Evolutionary conservation across 495 filamentous ascomycete species (phyloP).

Genomic region (Umbilicaria muhlenbergii): DNA sequence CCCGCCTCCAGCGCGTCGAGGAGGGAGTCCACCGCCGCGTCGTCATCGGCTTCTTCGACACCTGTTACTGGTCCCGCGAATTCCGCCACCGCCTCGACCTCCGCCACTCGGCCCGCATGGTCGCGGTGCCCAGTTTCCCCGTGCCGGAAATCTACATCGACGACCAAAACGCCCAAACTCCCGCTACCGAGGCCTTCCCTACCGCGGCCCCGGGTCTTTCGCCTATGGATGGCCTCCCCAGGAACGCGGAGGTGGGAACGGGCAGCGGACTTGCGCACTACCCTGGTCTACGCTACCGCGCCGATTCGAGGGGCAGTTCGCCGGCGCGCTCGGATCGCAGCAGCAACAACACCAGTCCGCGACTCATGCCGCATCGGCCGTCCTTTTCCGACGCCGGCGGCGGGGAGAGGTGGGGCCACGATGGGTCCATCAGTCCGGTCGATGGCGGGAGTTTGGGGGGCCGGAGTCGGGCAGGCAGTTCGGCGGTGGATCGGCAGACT

Average conservation of each 20-base stretch:
- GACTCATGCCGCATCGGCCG: conserved; percentile 6
- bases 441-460: conserved; percentile 9
- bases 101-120: conserved; percentile 58
- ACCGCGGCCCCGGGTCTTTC: conserved; percentile 2
- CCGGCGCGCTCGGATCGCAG: conserved; percentile 24
- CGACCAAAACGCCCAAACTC: conserved; percentile 35
- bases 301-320: conserved; percentile 7
- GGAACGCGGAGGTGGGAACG: neutral
- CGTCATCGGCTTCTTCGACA: conserved; percentile 92
- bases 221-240: conserved; percentile 3
- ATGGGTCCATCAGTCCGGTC: conserved; percentile 19
- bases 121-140: conserved; percentile 58
- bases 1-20: conserved; percentile 86
- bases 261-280: conserved; percentile 1
- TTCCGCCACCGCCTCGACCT: conserved; percentile 59
- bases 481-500: conserved; percentile 53
- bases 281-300: conserved; percentile 5
- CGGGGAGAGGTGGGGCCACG: conserved; percentile 1
- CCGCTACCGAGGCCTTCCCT: conserved; percentile 6
- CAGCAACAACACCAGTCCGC: conserved; percentile 23
- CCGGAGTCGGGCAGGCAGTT: conserved; percentile 42
- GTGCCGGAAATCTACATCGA: conserved; percentile 90
- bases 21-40: conserved; percentile 80
- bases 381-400: conserved; percentile 5
- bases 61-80: conserved; percentile 70